Conservation (phyloP, 78 protist genomes). For the Dictyostelium brefeldianum region DNA sequence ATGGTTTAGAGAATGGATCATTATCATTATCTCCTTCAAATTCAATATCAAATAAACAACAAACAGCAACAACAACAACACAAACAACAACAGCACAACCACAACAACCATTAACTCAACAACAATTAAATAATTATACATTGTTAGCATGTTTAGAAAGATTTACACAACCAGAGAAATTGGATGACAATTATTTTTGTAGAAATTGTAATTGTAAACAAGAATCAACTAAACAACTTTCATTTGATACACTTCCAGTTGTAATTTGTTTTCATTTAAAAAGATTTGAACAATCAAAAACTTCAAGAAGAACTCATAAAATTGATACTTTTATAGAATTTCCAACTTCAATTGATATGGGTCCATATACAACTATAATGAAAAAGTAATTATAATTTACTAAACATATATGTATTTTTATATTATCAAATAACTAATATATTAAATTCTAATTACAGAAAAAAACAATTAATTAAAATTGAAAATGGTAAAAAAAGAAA, state of each 20-base stretch:
- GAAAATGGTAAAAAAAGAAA: neutral
- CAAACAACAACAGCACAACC: neutral
- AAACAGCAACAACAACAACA: neutral
- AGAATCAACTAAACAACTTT: slow-evolving; percentile 79
- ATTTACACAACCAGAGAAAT: slow-evolving; percentile 84
- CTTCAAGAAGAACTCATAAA: slow-evolving; percentile 71
- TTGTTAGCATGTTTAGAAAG: slow-evolving; percentile 73
- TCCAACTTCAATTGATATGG: slow-evolving; percentile 56
- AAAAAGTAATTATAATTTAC: slow-evolving; percentile 2
- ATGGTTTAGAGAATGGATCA: neutral
- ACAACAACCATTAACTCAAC: neutral
- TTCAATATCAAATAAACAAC: neutral
- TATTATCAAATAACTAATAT: neutral
- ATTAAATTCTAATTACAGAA: neutral
- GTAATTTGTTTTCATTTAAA: slow-evolving; percentile 82
- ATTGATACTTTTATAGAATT: slow-evolving; percentile 81
- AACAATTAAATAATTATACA: neutral
- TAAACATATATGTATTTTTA: neutral
- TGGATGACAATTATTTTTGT: slow-evolving; percentile 77
- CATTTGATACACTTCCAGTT: slow-evolving; percentile 63
- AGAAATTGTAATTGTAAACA: slow-evolving; percentile 58
- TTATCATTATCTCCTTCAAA: neutral
- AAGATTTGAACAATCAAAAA: slow-evolving; percentile 64
- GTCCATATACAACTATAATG: slow-evolving; percentile 40
- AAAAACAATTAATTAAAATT: neutral